These are phyloP conservation scores for Diaporthe sp. DNA, from an alignment of 2,329 filamentous ascomycete genomes.

Conservation along the genomic window DNA sequence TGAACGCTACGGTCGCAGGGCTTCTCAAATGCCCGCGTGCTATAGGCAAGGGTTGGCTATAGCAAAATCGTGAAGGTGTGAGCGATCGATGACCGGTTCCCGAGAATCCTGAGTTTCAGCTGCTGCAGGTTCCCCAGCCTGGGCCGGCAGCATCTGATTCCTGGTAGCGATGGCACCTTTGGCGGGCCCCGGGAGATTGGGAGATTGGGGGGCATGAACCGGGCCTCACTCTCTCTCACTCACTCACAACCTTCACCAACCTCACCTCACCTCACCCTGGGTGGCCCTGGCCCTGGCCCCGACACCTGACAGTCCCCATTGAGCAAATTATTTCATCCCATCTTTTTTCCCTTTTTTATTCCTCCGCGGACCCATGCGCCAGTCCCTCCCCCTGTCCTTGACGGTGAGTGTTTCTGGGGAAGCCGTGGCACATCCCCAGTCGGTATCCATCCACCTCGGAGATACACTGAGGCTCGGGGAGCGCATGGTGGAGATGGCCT, in stretches of 20 bases:
- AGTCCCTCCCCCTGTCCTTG: slow-evolving; percentile 15
- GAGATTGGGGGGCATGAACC: slow-evolving; percentile 15
- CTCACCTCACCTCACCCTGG: slow-evolving; percentile 15
- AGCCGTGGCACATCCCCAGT: slow-evolving; percentile 25
- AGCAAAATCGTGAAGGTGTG: slow-evolving; percentile 32
- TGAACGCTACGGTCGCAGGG: slow-evolving; percentile 21
- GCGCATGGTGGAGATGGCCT: background rate
- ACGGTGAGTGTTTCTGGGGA: slow-evolving; percentile 29
- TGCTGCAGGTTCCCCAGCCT: slow-evolving; percentile 34
- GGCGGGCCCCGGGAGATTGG: slow-evolving; percentile 30
- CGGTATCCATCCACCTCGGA: background rate
- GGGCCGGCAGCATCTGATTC: slow-evolving; percentile 16
- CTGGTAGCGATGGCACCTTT: slow-evolving; percentile 30
- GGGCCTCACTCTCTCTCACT: background rate
- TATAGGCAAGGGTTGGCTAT: slow-evolving; percentile 29
- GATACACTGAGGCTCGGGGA: slow-evolving; percentile 7
- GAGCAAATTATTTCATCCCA: slow-evolving; percentile 34
- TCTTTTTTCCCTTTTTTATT: slow-evolving; percentile 20
- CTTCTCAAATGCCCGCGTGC: slow-evolving; percentile 22
- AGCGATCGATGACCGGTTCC: slow-evolving; percentile 34
- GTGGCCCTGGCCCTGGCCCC: slow-evolving; percentile 1
- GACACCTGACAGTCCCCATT: slow-evolving; percentile 23
- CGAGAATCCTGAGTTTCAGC: slow-evolving; percentile 33
- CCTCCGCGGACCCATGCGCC: slow-evolving; percentile 19
- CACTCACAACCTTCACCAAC: background rate